Evolutionary conservation across 306 rosid species (phyloP).

Genomic region (Cucurbita moschata): DNA sequence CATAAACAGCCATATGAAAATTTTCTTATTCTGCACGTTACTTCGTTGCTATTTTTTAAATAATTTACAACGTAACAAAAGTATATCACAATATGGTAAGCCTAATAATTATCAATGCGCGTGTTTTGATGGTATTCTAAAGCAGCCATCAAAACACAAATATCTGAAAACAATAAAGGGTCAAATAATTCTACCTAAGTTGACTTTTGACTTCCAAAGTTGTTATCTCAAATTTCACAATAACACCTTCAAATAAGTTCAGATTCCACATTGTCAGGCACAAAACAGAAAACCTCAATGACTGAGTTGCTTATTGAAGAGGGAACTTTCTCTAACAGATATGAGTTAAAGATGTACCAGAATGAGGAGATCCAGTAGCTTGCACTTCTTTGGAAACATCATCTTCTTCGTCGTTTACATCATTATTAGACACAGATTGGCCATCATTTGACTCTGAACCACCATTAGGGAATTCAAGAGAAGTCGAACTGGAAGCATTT

Average conservation of each 20-base stretch:
- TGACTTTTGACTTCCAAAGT: neutral
- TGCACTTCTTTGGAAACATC: conserved; percentile 36
- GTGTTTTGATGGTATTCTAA: too few relatives aligned
- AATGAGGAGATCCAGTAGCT: conserved; percentile 33
- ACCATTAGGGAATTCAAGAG: conserved; percentile 58
- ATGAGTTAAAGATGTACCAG: conserved; percentile 39
- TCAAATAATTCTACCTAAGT: neutral
- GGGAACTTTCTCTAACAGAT: neutral
- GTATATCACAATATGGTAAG: neutral
- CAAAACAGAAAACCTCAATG: neutral
- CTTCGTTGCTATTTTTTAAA: neutral
- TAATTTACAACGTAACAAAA: neutral
- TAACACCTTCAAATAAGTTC: neutral
- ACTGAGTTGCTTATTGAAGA: neutral
- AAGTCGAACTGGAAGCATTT: conserved; percentile 54
- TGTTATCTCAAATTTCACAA: neutral
- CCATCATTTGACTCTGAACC: conserved; percentile 71
- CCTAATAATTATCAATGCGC: neutral
- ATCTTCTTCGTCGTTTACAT: conserved; percentile 56
- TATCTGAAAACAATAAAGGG: too few relatives aligned
- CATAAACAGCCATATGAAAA: neutral
- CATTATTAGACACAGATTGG: conserved; percentile 63
- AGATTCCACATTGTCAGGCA: neutral
- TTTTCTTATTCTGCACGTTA: neutral
- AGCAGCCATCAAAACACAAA: too few relatives aligned